Evolutionary conservation across 345 rosid species (phyloP).

Genomic region (Rhodamnia rubescens): DNA sequence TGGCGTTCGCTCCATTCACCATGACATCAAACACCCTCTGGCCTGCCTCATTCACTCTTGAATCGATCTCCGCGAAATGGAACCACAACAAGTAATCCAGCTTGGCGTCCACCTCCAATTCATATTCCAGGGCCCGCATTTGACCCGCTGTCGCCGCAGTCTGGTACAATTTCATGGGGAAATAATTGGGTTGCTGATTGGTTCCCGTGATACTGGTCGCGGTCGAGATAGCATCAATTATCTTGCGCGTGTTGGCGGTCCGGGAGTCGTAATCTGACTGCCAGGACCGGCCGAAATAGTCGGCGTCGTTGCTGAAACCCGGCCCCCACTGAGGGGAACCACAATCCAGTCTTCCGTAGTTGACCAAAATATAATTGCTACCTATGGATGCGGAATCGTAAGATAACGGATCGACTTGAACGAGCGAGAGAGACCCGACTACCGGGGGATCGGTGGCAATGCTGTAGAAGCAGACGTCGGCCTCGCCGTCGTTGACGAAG

Average conservation of each 20-base stretch:
- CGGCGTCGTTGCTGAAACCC: constrained; percentile 78
- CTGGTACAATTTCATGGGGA: constrained; percentile 90
- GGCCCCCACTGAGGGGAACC: constrained; percentile 87
- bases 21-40: constrained; percentile 66
- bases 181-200: constrained; percentile 66
- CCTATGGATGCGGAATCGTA: constrained; percentile 48
- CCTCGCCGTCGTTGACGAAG: constrained; percentile 64
- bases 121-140: constrained; percentile 45
- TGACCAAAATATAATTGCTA: constrained; percentile 40
- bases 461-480: constrained; percentile 83
- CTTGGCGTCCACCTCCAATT: constrained; percentile 73
- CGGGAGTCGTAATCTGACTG: constrained; percentile 52
- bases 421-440: constrained; percentile 67
- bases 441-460: constrained; percentile 93
- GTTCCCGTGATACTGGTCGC: constrained; percentile 29
- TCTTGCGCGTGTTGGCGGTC: constrained; percentile 6
- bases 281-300: constrained; percentile 81
- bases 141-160: constrained; percentile 39
- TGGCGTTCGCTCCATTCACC: constrained; percentile 60
- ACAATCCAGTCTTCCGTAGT: constrained; percentile 74
- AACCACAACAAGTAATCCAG: constrained; percentile 89
- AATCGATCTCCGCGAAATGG: constrained; percentile 91
- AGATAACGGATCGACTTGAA: constrained; percentile 61
- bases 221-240: constrained; percentile 33
- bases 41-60: constrained; percentile 48